Conservation (phyloP, 1,139 yeast genomes). For the Scheffersomyces parashehatae region DNA sequence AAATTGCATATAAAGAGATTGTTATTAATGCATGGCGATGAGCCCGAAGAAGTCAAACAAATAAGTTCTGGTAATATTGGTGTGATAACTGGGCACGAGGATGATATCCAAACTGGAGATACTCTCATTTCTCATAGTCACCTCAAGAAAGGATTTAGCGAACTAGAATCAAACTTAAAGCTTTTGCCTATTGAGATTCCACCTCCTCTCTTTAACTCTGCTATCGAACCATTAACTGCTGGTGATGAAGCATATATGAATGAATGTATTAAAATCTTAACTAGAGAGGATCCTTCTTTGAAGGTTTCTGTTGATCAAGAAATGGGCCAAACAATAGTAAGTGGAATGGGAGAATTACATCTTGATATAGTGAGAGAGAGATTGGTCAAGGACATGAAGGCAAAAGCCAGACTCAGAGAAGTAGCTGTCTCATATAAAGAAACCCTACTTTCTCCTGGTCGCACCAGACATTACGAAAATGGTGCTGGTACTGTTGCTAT, state of each 20-base stretch:
- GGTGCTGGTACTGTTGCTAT: constrained; percentile 19
- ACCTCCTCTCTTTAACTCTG: constrained; percentile 88
- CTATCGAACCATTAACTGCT: constrained; percentile 79
- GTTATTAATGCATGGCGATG: constrained; percentile 85
- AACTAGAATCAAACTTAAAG: constrained; percentile 49
- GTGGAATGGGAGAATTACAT: constrained; percentile 97
- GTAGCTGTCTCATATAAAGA: constrained; percentile 91
- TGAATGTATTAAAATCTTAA: constrained; percentile 60
- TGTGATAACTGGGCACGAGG: constrained; percentile 73
- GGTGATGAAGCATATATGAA: constrained; percentile 77
- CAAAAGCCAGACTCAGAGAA: constrained; percentile 75
- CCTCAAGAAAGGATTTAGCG: constrained; percentile 48
- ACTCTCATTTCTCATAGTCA: constrained; percentile 65
- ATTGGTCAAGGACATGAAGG: constrained; percentile 75
- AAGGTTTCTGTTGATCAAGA: constrained; percentile 74
- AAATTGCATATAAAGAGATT: constrained; percentile 67
- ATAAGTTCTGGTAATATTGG: constrained; percentile 85
- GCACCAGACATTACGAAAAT: background rate
- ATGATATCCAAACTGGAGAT: constrained; percentile 84
- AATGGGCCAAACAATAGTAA: constrained; percentile 78
- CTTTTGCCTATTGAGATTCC: constrained; percentile 82
- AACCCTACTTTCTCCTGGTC: constrained; percentile 40
- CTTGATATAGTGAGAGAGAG: constrained; percentile 84
- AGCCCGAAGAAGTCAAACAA: constrained; percentile 65
- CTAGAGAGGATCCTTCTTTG: constrained; percentile 84